Conservation (phyloP, 306 rosid species). For the Quillaja saponaria region DNA sequence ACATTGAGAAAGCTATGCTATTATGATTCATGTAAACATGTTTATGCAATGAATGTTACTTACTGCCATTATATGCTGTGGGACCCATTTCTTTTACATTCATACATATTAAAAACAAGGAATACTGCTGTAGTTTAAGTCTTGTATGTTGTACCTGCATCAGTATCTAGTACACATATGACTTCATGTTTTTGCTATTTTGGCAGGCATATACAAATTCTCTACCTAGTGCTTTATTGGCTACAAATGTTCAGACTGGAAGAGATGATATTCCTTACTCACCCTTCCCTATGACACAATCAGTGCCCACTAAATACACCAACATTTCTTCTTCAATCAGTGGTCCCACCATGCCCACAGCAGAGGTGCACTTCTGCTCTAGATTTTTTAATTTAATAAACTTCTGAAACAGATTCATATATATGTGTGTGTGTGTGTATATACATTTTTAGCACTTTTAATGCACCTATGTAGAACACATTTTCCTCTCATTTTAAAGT, state of each 20-base stretch:
- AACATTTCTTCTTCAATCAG: slow-evolving; percentile 80
- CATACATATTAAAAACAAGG: neutral
- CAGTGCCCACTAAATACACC: slow-evolving; percentile 76
- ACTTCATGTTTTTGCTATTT: slow-evolving; percentile 5
- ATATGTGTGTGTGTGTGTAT: no score
- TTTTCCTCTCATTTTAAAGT: no score
- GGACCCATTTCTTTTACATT: neutral
- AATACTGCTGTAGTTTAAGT: slow-evolving; percentile 9
- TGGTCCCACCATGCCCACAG: slow-evolving; percentile 76
- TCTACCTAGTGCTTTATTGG: slow-evolving; percentile 79
- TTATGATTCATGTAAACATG: neutral
- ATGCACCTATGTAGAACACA: no score
- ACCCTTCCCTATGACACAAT: slow-evolving; percentile 80
- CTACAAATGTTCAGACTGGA: slow-evolving; percentile 69
- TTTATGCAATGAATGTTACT: slow-evolving; percentile 18
- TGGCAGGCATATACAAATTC: slow-evolving; percentile 83
- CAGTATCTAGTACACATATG: no score
- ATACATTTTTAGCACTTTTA: no score
- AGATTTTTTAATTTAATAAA: slow-evolving; percentile 15
- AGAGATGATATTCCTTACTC: slow-evolving; percentile 92
- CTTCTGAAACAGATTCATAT: slow-evolving; percentile 15
- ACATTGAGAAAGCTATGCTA: no score
- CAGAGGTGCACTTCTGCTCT: slow-evolving; percentile 65
- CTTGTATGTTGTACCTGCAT: slow-evolving; percentile 5
- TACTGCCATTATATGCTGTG: slow-evolving; percentile 17